Percentiles rank a stretch among this genome's conserved stretches.
Conservation (phyloP, 257 asterid species). For the Ilex asprella region DNA sequence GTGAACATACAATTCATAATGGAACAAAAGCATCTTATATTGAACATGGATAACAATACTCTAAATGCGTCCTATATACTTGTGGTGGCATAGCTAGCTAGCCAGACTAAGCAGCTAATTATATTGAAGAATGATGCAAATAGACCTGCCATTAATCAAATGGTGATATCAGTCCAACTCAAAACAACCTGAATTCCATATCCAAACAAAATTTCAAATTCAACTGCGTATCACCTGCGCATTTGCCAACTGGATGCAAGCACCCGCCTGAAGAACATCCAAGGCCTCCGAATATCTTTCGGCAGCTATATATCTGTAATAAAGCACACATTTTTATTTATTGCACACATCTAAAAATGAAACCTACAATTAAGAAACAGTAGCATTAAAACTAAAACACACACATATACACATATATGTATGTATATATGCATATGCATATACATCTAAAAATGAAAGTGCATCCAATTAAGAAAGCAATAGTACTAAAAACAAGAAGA, state of each 20-base stretch:
- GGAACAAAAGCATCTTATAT: too few relatives aligned
- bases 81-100: too few relatives aligned
- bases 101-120: too few relatives aligned
- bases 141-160: background rate
- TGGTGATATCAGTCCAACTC: background rate
- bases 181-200: background rate
- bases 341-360: background rate
- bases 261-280: conserved; percentile 84
- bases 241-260: conserved; percentile 77
- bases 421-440: too few relatives aligned
- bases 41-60: background rate
- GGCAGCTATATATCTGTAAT: conserved; percentile 52
- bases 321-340: background rate
- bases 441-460: too few relatives aligned
- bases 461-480: too few relatives aligned
- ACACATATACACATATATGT: background rate
- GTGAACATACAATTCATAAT: too few relatives aligned
- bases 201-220: background rate
- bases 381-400: conserved; percentile 1
- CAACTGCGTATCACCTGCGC: conserved; percentile 51
- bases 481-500: too few relatives aligned
- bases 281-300: conserved; percentile 71
- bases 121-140: too few relatives aligned
- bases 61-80: background rate
- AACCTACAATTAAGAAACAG: background rate